These are phyloP conservation scores for Oryza australiensis DNA, from an alignment of 176 grass and related monocot genomes.

Conservation along the genomic window DNA sequence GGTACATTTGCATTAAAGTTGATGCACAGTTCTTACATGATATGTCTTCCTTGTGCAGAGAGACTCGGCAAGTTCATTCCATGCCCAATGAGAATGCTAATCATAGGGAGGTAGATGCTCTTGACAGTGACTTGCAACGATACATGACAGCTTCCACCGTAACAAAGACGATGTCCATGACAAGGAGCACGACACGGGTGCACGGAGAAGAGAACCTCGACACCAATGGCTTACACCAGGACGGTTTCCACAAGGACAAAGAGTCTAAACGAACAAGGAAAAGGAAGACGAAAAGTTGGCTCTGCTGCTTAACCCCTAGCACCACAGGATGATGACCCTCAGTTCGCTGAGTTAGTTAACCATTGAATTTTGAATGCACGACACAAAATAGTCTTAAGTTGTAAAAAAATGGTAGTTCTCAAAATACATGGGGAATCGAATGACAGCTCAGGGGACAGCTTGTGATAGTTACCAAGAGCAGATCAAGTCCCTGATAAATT, in stretches of 20 bases:
- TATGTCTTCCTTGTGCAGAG: slow-evolving; percentile 28
- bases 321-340: slow-evolving; percentile 29
- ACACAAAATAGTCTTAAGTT: background rate
- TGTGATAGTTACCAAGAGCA: background rate
- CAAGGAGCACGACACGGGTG: slow-evolving; percentile 35
- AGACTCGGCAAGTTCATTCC: background rate
- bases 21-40: background rate
- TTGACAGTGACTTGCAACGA: background rate
- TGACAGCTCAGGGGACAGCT: background rate
- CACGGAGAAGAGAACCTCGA: slow-evolving; percentile 49
- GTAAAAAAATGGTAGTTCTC: background rate
- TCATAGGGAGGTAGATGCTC: background rate
- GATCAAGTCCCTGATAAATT: slow-evolving; percentile 30
- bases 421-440: background rate
- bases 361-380: slow-evolving; percentile 20
- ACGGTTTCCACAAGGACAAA: background rate
- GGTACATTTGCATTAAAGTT: slow-evolving; percentile 3
- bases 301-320: slow-evolving; percentile 38
- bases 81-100: background rate
- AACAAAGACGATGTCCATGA: slow-evolving; percentile 30
- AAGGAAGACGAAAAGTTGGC: slow-evolving; percentile 35
- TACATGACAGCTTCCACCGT: background rate
- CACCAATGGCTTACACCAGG: slow-evolving; percentile 17
- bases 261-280: slow-evolving; percentile 23
- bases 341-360: background rate